Conservation (phyloP, 805 yeast genomes). For the Saturnispora serradocipensis region DNA sequence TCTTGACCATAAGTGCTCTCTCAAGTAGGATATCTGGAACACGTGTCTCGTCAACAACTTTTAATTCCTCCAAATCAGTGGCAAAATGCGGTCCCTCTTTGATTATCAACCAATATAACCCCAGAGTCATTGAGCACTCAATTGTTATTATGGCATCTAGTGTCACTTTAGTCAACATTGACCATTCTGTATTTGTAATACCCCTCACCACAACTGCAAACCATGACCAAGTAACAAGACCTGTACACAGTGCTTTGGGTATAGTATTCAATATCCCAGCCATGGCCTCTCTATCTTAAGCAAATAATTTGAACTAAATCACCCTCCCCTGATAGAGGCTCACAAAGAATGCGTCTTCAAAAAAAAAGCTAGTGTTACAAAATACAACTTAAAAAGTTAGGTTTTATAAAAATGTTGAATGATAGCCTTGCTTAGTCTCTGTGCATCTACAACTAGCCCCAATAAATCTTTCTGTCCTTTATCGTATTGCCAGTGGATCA, state of each 20-base stretch:
- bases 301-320: background rate
- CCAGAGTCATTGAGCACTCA: conserved; percentile 32
- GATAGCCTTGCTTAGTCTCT: background rate
- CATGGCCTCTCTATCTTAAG: background rate
- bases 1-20: conserved; percentile 37
- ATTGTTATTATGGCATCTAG: conserved; percentile 22
- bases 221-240: conserved; percentile 39
- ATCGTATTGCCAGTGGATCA: conserved; percentile 30
- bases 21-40: conserved; percentile 36
- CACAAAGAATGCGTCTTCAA: background rate
- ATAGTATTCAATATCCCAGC: conserved; percentile 26
- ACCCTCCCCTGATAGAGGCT: background rate
- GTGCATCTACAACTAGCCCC: background rate
- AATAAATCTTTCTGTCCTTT: conserved; percentile 22
- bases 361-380: background rate
- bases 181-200: conserved; percentile 14
- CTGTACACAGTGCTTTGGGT: conserved; percentile 40
- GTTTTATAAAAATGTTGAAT: background rate
- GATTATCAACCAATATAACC: conserved; percentile 46
- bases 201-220: conserved; percentile 30
- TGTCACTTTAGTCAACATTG: conserved; percentile 13
- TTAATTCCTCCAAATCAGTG: conserved; percentile 15
- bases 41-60: conserved; percentile 2
- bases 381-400: background rate
- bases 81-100: conserved; percentile 35